A percentile compares a stretch with the other conserved stretches of the same genome.
phyloP scores from a whole-genome alignment of 257 asterid genomes.

The Leptodermis oblonga region DNA sequence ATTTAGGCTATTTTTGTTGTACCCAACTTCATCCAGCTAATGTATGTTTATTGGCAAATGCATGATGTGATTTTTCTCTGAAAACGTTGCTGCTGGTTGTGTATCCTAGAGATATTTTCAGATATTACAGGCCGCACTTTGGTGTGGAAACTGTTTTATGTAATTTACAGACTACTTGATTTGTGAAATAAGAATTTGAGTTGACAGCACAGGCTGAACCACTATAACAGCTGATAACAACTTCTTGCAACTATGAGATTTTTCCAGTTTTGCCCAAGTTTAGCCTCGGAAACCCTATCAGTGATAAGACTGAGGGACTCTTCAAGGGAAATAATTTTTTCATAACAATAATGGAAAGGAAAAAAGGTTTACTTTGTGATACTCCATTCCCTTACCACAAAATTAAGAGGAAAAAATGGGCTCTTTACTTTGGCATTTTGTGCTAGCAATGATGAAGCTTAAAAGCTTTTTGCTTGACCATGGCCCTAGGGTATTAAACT shows the following conservation, averaged over 20 bases:
- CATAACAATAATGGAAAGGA: not conserved
- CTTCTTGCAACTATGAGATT: not conserved
- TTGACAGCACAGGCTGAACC: not conserved
- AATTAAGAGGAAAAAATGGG: not conserved
- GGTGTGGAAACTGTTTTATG: not conserved
- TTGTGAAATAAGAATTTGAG: not conserved
- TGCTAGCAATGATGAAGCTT: not conserved
- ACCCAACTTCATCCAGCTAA: not conserved
- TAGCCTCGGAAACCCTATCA: not conserved
- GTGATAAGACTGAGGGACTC: not conserved
- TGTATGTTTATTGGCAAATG: not conserved
- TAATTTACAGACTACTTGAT: too few relatives aligned
- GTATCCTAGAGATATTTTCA: not conserved
- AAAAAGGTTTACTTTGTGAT: not conserved
- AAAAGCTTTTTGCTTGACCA: not conserved
- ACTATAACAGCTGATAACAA: not conserved
- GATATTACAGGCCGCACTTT: not conserved
- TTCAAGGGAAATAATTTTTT: not conserved
- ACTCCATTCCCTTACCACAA: not conserved
- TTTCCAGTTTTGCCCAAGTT: not conserved
- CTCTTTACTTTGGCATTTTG: not conserved
- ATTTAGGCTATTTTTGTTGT: not conserved
- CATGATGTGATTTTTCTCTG: not conserved
- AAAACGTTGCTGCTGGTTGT: not conserved
- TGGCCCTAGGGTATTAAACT: not conserved